phyloP scores from a whole-genome alignment of 768 basidiomycete genomes.

The Pulveroboletus sp. region DNA sequence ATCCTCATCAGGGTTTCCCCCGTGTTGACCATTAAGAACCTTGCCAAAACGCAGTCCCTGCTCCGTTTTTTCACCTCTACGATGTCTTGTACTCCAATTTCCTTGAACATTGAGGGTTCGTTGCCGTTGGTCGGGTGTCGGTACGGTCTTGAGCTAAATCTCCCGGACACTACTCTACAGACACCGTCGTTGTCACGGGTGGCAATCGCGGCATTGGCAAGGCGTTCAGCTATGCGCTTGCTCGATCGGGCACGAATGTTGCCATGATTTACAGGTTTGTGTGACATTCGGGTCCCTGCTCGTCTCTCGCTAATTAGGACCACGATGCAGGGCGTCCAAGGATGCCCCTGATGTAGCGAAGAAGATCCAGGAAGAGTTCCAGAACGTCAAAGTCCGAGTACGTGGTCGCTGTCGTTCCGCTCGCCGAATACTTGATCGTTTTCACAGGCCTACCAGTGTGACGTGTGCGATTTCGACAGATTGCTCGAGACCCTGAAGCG shows the following conservation, averaged over 20 bases:
- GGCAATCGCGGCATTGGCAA: constrained; percentile 60
- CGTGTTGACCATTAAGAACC: neutral
- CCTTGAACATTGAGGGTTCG: constrained; percentile 30
- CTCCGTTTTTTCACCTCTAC: neutral
- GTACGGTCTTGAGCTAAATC: neutral
- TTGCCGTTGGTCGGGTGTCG: neutral
- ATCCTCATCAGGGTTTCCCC: neutral
- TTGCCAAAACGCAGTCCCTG: constrained; percentile 2
- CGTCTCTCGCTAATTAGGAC: neutral
- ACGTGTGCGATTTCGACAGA: constrained; percentile 46
- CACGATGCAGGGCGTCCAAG: constrained; percentile 36
- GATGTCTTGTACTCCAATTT: constrained; percentile 9
- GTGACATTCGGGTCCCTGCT: neutral
- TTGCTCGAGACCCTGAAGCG: constrained; percentile 41
- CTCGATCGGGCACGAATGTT: constrained; percentile 51
- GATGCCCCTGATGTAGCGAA: constrained; percentile 46
- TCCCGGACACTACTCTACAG: constrained; percentile 25
- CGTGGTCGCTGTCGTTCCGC: neutral
- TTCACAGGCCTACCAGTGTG: constrained; percentile 55
- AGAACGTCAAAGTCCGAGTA: constrained; percentile 38
- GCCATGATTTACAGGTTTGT: constrained; percentile 56
- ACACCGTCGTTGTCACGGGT: constrained; percentile 53
- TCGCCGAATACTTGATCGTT: too few species aligned
- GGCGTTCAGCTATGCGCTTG: constrained; percentile 49
- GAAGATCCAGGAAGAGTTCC: constrained; percentile 43